Base-by-base conservation (phyloP, 768 basidiomycete genomes). In the Punctularia strigosozonata region DNA sequence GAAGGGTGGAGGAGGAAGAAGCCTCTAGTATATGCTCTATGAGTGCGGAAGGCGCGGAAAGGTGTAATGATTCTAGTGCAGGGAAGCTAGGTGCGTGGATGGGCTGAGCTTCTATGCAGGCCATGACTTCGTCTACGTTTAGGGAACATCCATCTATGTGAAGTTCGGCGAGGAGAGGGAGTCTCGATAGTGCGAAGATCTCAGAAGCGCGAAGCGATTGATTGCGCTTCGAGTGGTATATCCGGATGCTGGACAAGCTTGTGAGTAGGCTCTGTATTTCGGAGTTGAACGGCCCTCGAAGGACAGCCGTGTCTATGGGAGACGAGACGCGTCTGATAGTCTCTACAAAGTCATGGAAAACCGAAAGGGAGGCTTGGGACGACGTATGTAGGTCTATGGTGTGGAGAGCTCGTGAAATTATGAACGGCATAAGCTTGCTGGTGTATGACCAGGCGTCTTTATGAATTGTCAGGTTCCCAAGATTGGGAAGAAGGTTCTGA, bases 121-220 rank as follows among this genome's bases (percentile, higher is more conserved):
- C 14, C 7, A 43, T 43, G 23, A 49, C 38, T 23, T 48, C 45
- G 22, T 60, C 50, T 4, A 44, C 23, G 18, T 56, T 53, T 20
- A 73, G 44, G 44, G 60, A 59, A 7, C 59, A 54, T 2, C 62
- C 66, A 39, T 74, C 69, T 7, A 73, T 38, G 39, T 70, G 62
- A 24, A 74, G 56, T 30, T 66, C 54, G 17, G 39, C 41, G 40
- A 73, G 60, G 22, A 31, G 28, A 6, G 63, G 63, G 19, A 71
- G 61, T 15, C 43, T 41, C 15, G 59, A 56, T 28, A 71, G 47
- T 3, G 62, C 55, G 38, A 56, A 43, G 15, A 73, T 42, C 8
- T 10, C 15, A 10, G 28, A 30, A 10, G 28, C 10, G 28, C 10
- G 28, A 10, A 30, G 28, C 15, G 28, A n/a, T 30, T 15, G 63